Evolutionary conservation across 768 basidiomycete genomes (phyloP), one percentile per base, ranked within the genome.

Genomic region (Chalciporus pseudorubinellus): DNA sequence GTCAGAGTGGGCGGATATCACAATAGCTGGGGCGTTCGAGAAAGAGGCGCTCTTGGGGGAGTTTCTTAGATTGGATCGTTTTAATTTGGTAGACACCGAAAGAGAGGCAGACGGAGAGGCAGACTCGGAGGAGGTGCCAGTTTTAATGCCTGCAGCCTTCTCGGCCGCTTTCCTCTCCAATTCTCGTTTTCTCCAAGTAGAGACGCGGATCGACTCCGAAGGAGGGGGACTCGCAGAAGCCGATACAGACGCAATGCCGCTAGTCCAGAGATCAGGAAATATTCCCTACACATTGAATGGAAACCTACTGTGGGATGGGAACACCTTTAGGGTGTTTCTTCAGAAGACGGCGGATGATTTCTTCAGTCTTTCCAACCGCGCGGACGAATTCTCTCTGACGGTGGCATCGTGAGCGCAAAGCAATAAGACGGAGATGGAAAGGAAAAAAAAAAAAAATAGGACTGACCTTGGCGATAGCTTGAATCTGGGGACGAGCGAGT

Each of bases 311-410:
- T 36, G 36, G 11, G 24, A 48, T n/a, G 3, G 66, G 68, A 0
- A 66, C 60, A 0, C 68, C 66, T 21, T 29, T 34, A n/a, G 68
- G 69, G 40, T 63, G 55, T 21, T 65, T 70, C 31, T 29, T 52
- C 9, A 63, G 22, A 39, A 68, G 56, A 46, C 59, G 51, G 33
- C 52, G 51, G 38, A 68, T 63, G 20, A 66, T 70, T 4, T 59
- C 59, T 50, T 61, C 68, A 1, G 58, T 66, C 54, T 65, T 66
- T 3, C 56, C 64, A 16, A 62, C 50, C 0, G 64, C 66, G n/a
- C 57, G 57, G 18, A 69, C 31, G 12, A 51, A 39, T 50, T 70
- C 61, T 57, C 52, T 49, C 68, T 70, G 41, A 1, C 20, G 28
- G 34, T 26, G 19, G 2, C 42, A 21, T 18, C n/a, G 34, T 47